phyloP scores from a whole-genome alignment of 208 protist species.

The Leishmania tropica region DNA sequence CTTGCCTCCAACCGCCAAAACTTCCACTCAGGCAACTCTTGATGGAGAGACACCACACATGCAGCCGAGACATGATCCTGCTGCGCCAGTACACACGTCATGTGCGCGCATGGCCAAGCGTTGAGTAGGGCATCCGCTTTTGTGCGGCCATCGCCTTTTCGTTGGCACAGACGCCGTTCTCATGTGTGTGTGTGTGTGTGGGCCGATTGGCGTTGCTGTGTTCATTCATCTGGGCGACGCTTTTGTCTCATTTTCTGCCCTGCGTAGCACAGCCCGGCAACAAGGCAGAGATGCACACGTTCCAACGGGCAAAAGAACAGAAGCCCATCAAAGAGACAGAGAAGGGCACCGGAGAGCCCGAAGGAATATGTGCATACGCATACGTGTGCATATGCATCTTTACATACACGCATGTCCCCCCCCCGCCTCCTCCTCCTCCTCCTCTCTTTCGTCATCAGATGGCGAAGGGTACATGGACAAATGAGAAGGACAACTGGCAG shows the following conservation, averaged over 20 bases:
- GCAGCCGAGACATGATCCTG: background rate
- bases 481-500: background rate
- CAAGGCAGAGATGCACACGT: background rate
- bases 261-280: background rate
- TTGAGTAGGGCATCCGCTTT: background rate
- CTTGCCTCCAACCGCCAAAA: background rate
- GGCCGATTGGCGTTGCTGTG: background rate
- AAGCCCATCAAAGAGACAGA: background rate
- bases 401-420: background rate
- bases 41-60: background rate
- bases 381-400: background rate
- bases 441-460: background rate
- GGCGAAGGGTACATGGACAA: background rate
- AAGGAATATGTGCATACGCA: background rate
- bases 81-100: background rate
- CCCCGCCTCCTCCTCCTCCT: too few species aligned
- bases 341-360: background rate
- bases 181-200: conserved; percentile 4
- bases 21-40: background rate
- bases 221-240: background rate
- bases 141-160: background rate
- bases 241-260: background rate
- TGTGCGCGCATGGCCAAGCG: background rate
- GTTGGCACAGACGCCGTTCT: background rate
- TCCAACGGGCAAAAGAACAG: too few species aligned